Base-by-base conservation (phyloP, 208 protist species). In the Leishmania martiniquensis region DNA sequence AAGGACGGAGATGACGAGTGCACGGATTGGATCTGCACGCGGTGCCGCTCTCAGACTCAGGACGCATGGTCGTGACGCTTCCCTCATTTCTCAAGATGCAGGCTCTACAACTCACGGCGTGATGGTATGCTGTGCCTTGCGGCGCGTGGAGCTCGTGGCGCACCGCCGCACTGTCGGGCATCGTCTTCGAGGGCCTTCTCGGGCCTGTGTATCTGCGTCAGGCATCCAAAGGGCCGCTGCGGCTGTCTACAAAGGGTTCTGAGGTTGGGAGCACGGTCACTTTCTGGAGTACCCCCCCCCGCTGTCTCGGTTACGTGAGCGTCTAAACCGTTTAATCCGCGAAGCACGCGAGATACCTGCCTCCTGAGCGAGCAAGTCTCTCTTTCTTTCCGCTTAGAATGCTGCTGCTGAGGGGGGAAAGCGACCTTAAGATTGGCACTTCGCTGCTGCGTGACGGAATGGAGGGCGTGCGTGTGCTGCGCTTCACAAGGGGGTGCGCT, bases 1-100 rank as follows among this genome's bases (percentile, higher is more conserved):
- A 95, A 96, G 67, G 89, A 97, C 75, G 93, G 93, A 34, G 93
- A 96, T 80, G 93, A 97, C 55, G 73, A 84, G 20, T 97, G 92
- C 76, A 87, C 89, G 9, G 78, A 81, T 34, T 97, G 93, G 92
- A 67, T 97, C 68, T 97, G 93, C 83, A 96, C 89, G 52, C 66
- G 75, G 7, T 13, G 9, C 66, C 52, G 49, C 57, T 70, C 29
- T 47, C 34, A 67, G 13, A 29, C 9, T 37, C 39, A 1, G 37
- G 15, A 12, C 13, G 67, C 2, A 39, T 37, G 51, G 15, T 62
- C 15, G 32, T 34, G n/a, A 20, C 15, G 2, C 57, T 39, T 25
- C 49, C 63, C 2, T 6, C 4, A 22, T 7, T 29, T 20, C 25
- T 12, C 37, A 5, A 51, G 10, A 29, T 2, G 60, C 17, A 44